Conservation (phyloP, 495 filamentous ascomycete genomes). For the Cenococcum geophilum region DNA sequence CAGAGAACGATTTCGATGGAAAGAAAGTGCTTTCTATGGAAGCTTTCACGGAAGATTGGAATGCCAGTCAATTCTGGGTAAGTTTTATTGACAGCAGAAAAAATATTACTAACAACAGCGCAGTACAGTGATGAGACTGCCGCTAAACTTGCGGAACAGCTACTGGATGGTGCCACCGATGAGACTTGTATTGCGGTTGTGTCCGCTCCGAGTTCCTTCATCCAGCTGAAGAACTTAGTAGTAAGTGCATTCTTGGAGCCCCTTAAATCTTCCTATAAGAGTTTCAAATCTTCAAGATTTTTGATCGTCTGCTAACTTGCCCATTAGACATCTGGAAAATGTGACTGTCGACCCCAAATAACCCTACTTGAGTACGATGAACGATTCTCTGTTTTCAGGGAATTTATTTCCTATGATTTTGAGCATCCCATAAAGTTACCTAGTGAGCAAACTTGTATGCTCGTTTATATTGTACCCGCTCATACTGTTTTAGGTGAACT, state of each 20-base stretch:
- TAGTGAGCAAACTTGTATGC: conserved; percentile 33
- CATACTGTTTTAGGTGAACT: conserved; percentile 40
- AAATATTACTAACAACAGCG: conserved; percentile 6
- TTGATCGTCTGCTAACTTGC: neutral
- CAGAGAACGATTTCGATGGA: conserved; percentile 45
- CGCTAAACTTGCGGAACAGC: conserved; percentile 50
- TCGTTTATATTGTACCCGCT: neutral
- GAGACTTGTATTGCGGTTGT: conserved; percentile 57
- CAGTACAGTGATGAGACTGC: conserved; percentile 71
- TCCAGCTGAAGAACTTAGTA: conserved; percentile 63
- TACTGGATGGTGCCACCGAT: conserved; percentile 51
- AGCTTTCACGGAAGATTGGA: conserved; percentile 73
- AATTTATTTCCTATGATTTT: conserved; percentile 71
- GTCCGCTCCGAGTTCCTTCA: conserved; percentile 69
- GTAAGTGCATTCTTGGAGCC: conserved; percentile 38
- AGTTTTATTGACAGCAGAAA: conserved; percentile 14
- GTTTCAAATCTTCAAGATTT: too few species aligned
- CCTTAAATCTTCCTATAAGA: neutral
- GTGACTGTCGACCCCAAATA: conserved; percentile 47
- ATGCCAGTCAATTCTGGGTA: conserved; percentile 75
- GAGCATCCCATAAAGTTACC: conserved; percentile 57
- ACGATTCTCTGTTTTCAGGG: conserved; percentile 62
- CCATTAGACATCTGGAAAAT: conserved; percentile 17
- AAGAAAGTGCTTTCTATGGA: conserved; percentile 55
- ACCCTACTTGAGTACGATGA: conserved; percentile 64